Base-by-base conservation (phyloP, 1,284 basidiomycete genomes). In the Crucibulum cyathiforme region DNA sequence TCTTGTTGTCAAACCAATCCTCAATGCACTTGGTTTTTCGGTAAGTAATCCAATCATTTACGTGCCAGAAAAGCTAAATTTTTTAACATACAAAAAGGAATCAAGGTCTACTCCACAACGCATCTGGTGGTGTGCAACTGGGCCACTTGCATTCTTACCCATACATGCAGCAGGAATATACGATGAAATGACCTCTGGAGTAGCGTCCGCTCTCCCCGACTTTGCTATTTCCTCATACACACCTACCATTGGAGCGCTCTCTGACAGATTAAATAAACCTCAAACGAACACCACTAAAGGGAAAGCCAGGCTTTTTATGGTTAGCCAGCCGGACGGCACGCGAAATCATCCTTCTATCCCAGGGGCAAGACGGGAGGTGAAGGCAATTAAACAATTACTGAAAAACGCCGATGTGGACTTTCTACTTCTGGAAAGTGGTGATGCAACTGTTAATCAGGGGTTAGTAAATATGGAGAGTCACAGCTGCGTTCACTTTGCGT, bases 221-320 rank as follows among this genome's bases (percentile, higher is more conserved):
- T 66, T 58, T 48, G 65, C 63, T 34, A 58, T 70, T 41, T 70
- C 69, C 10, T 71, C 68, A 1, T 71, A 71, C 54, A 66, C 63
- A 1, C 68, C 67, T 15, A 64, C 67, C 17, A 38, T 68, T 12
- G 38, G 53, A 34, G 50, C 67, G 2, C 62, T 49, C 46, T 46
- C 59, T 38, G 31, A 55, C 19, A 52, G 17, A 12, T 17, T 43
- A 43, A 43, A 31, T 58, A 43, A 43, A 13, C 39, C 17, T 12
- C 39, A 13, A 43, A 17, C 39, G 17, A 17, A 13, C 39, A 43
- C 39, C 12, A 17, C 17, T 43, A 24, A 24, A 24, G 24, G 24
- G 24, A 24, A 24, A 24, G 24, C 24, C 24, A 24, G 24, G 24
- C 2, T 24, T 24, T 24, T 24, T 24, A 24, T 24, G 24, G 24